Percentiles rank a stretch among this genome's conserved stretches.
phyloP scores from a whole-genome alignment of 2,329 filamentous ascomycete genomes.

The Paecilomyces sp. region DNA sequence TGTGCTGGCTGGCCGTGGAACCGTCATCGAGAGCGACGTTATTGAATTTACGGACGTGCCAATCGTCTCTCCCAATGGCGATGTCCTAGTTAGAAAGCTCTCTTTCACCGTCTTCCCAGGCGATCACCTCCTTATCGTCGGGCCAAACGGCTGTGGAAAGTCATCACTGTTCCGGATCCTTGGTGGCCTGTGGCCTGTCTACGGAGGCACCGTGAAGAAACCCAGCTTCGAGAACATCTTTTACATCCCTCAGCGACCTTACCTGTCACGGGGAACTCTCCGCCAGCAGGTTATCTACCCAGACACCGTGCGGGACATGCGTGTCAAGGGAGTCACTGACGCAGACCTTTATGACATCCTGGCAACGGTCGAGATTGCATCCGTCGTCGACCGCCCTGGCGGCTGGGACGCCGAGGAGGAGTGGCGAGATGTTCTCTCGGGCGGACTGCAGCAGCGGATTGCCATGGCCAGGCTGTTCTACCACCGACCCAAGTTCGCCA shows the following conservation, averaged over 20 bases:
- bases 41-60: conserved; percentile 86
- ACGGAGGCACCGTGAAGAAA: conserved; percentile 87
- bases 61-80: conserved; percentile 94
- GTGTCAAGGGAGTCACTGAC: conserved; percentile 74
- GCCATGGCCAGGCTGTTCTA: conserved; percentile 96
- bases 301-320: conserved; percentile 80
- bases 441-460: conserved; percentile 88
- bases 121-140: conserved; percentile 88
- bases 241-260: conserved; percentile 94
- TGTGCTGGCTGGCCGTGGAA: conserved; percentile 74
- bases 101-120: conserved; percentile 81
- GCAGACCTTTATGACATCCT: conserved; percentile 71
- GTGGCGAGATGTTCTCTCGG: conserved; percentile 90
- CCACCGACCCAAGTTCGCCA: conserved; percentile 85
- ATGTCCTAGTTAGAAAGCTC: conserved; percentile 77
- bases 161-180: conserved; percentile 94
- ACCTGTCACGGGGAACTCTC: conserved; percentile 84
- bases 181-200: conserved; percentile 94
- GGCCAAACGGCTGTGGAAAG: conserved; percentile 95
- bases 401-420: conserved; percentile 94
- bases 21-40: conserved; percentile 70
- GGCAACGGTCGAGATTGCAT: conserved; percentile 71
- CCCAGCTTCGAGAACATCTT: conserved; percentile 91
- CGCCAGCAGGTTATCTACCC: conserved; percentile 97
- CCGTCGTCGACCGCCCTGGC: conserved; percentile 68